Percentiles rank a stretch among this genome's conserved stretches.
These are phyloP conservation scores for Mycena rebaudengoi DNA, from an alignment of 768 basidiomycete genomes.

Conservation along the genomic window DNA sequence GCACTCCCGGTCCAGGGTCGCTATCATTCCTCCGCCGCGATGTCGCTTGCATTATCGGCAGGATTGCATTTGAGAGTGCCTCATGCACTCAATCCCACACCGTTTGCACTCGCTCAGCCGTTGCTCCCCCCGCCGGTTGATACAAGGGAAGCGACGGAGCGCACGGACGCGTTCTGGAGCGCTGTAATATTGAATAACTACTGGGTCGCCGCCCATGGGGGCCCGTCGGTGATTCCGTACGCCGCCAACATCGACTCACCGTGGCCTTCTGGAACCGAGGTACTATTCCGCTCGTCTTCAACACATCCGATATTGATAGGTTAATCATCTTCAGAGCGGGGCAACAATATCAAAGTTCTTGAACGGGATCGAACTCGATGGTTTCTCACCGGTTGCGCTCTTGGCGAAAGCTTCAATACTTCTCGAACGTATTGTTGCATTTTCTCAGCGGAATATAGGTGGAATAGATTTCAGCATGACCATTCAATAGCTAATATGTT, in stretches of 20 bases:
- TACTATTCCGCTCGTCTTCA: neutral
- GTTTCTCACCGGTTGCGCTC: neutral
- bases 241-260: neutral
- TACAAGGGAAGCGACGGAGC: neutral
- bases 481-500: too few relatives aligned
- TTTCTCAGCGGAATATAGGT: neutral
- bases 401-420: conserved; percentile 11
- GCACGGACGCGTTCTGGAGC: conserved; percentile 13
- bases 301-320: neutral
- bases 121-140: neutral
- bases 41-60: conserved; percentile 33
- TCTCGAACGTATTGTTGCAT: conserved; percentile 1
- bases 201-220: conserved; percentile 13
- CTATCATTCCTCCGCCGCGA: conserved; percentile 58
- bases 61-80: neutral
- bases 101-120: neutral
- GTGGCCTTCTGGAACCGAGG: neutral
- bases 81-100: neutral
- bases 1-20: conserved; percentile 63
- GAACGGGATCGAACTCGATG: neutral
- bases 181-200: neutral
- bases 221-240: neutral
- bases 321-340: neutral
- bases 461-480: too few relatives aligned
- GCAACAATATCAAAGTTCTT: conserved; percentile 11